phyloP scores from a whole-genome alignment of 2,329 filamentous ascomycete species.

The Echinosphaeria canescens region DNA sequence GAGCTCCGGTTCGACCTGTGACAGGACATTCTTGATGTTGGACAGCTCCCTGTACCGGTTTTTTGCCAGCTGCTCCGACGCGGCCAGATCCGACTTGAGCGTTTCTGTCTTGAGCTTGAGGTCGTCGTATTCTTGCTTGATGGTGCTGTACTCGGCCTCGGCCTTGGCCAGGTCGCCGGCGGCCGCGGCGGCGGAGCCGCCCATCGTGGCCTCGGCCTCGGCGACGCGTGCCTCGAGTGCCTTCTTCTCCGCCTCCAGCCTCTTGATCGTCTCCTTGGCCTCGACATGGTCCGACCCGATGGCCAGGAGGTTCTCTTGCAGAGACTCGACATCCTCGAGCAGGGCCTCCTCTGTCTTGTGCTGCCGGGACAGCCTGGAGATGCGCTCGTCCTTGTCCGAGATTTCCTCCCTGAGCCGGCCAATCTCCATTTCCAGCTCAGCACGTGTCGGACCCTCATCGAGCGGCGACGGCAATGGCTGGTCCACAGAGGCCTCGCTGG shows the following conservation, averaged over 20 bases:
- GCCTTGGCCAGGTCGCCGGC: slow-evolving; percentile 31
- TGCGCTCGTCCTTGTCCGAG: slow-evolving; percentile 45
- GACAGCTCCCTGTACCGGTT: slow-evolving; percentile 74
- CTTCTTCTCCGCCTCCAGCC: slow-evolving; percentile 45
- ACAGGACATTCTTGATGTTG: slow-evolving; percentile 56
- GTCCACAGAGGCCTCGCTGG: slow-evolving; percentile 13
- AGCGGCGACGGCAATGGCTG: slow-evolving; percentile 9
- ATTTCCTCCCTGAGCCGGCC: slow-evolving; percentile 27
- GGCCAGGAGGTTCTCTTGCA: slow-evolving; percentile 59
- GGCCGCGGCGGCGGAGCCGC: slow-evolving; percentile 10
- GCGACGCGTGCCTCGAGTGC: slow-evolving; percentile 40
- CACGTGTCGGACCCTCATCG: slow-evolving; percentile 7
- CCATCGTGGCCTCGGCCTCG: slow-evolving; percentile 51
- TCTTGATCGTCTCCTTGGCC: slow-evolving; percentile 56
- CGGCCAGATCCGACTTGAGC: slow-evolving; percentile 65
- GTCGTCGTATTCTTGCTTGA: slow-evolving; percentile 36
- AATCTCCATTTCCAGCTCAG: slow-evolving; percentile 19
- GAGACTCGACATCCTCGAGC: slow-evolving; percentile 64
- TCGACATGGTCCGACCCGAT: slow-evolving; percentile 72
- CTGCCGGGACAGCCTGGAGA: slow-evolving; percentile 48
- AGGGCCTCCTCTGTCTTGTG: slow-evolving; percentile 59
- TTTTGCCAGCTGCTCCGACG: slow-evolving; percentile 70
- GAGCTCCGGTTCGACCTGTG: slow-evolving; percentile 74
- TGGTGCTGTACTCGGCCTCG: slow-evolving; percentile 32
- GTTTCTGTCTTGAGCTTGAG: slow-evolving; percentile 47